These are phyloP conservation scores for Nigrospora sphaerica DNA, from an alignment of 2,329 filamentous ascomycete species.

Conservation along the genomic window DNA sequence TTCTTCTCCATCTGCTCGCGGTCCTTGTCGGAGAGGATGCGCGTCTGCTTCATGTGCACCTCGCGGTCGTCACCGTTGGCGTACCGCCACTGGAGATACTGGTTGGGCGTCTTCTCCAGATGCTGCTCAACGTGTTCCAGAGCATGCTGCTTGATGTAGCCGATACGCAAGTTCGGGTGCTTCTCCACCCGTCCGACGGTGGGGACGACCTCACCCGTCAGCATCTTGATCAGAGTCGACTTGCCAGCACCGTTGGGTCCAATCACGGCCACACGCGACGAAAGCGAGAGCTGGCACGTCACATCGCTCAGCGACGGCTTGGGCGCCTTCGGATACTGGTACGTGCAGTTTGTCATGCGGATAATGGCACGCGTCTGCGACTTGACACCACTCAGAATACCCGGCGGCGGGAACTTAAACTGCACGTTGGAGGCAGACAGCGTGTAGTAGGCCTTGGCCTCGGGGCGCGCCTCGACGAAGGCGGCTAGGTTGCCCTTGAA, in stretches of 20 bases:
- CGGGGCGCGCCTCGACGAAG: slow-evolving; percentile 85
- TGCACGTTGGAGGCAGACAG: slow-evolving; percentile 80
- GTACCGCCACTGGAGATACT: slow-evolving; percentile 98
- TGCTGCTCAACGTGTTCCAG: slow-evolving; percentile 99
- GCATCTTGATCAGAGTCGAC: slow-evolving; percentile 93
- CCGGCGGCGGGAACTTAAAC: slow-evolving; percentile 97
- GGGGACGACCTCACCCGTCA: slow-evolving; percentile 87
- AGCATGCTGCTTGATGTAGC: slow-evolving; percentile 99
- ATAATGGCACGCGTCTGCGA: slow-evolving; percentile 90
- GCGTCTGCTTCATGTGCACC: slow-evolving; percentile 95
- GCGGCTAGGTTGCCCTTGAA: slow-evolving; percentile 76
- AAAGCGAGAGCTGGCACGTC: slow-evolving; percentile 80
- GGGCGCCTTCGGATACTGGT: slow-evolving; percentile 81
- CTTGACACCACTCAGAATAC: slow-evolving; percentile 92
- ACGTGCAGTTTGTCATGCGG: slow-evolving; percentile 86
- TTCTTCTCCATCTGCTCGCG: slow-evolving; percentile 86
- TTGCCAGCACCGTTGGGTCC: slow-evolving; percentile 97
- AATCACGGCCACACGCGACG: slow-evolving; percentile 91
- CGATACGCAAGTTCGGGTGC: slow-evolving; percentile 96
- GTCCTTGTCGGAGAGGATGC: slow-evolving; percentile 78
- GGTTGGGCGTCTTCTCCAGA: slow-evolving; percentile 96
- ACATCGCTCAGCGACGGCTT: slow-evolving; percentile 87
- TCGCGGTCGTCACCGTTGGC: slow-evolving; percentile 95
- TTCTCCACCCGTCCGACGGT: slow-evolving; percentile 86
- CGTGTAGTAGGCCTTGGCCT: slow-evolving; percentile 97